phyloP scores from a whole-genome alignment of 352 stramenopile species.

The Phytophthora agathidicida region DNA sequence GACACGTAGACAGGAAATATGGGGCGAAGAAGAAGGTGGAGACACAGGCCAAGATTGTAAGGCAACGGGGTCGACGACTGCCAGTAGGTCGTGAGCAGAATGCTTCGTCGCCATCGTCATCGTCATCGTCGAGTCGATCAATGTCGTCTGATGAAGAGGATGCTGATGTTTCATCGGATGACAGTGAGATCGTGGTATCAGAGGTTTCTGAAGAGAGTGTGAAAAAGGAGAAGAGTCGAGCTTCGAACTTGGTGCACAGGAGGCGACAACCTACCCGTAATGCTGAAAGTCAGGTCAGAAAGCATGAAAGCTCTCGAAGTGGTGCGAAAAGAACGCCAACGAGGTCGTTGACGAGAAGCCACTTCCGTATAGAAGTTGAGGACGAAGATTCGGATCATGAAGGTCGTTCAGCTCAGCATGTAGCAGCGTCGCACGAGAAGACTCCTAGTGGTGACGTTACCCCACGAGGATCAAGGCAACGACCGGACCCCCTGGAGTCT shows the following conservation, averaged over 20 bases:
- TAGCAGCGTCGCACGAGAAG: neutral
- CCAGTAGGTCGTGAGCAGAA: neutral
- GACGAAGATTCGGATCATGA: conserved; percentile 6
- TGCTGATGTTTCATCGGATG: conserved; percentile 9
- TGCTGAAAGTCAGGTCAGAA: neutral
- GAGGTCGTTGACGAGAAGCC: conserved; percentile 1
- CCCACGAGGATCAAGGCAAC: conserved; percentile 3
- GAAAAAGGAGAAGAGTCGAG: neutral
- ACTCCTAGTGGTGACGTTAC: conserved; percentile 1
- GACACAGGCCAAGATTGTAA: neutral
- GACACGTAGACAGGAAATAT: neutral
- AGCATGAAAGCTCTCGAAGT: neutral
- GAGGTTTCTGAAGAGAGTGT: conserved; percentile 6
- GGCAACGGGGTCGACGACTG: conserved; percentile 3
- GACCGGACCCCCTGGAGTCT: conserved; percentile 10
- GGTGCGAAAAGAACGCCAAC: conserved; percentile 3
- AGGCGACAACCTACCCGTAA: conserved; percentile 3
- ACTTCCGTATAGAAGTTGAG: conserved; percentile 6
- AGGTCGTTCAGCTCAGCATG: neutral
- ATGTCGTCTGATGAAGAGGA: conserved; percentile 3
- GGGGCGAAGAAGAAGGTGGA: neutral
- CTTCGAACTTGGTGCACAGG: neutral
- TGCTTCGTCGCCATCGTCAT: neutral
- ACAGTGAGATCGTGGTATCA: conserved; percentile 2
- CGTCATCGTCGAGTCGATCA: neutral